phyloP scores from a whole-genome alignment of 129 eudicot species.

The Glebionis coronaria region DNA sequence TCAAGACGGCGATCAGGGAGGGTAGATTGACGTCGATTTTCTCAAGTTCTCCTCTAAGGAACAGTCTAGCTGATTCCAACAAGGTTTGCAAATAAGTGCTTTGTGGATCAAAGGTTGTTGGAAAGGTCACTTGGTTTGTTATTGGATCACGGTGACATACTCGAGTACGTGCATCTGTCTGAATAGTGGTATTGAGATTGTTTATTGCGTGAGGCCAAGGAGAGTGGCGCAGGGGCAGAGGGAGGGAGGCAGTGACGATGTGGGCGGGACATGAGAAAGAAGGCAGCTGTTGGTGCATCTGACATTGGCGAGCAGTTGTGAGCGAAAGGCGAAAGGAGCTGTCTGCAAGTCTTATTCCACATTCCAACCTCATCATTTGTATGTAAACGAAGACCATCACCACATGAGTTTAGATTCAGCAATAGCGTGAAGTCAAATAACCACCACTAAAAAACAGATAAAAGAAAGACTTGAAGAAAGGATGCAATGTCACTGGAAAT shows the following conservation, averaged over 20 bases:
- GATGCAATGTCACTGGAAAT: too few relatives aligned
- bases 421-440: background rate
- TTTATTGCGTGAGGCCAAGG: background rate
- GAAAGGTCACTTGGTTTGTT: background rate
- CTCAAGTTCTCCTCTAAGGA: slow-evolving; percentile 69
- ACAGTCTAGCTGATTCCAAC: slow-evolving; percentile 56
- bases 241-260: background rate
- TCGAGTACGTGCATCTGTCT: background rate
- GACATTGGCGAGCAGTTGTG: background rate
- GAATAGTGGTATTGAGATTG: background rate
- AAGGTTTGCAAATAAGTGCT: slow-evolving; percentile 35
- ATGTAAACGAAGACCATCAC: too few relatives aligned
- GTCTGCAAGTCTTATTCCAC: background rate
- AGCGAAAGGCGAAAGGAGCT: background rate
- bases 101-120: slow-evolving; percentile 20
- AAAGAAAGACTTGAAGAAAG: too few relatives aligned
- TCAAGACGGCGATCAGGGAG: slow-evolving; percentile 53
- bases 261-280: background rate
- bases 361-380: too few relatives aligned
- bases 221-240: background rate
- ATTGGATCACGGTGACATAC: background rate
- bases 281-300: background rate
- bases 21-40: slow-evolving; percentile 52
- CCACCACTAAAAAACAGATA: too few relatives aligned
- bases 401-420: background rate